Conservation (phyloP, 2,329 filamentous ascomycete genomes). For the Nigrospora osmanthi region DNA sequence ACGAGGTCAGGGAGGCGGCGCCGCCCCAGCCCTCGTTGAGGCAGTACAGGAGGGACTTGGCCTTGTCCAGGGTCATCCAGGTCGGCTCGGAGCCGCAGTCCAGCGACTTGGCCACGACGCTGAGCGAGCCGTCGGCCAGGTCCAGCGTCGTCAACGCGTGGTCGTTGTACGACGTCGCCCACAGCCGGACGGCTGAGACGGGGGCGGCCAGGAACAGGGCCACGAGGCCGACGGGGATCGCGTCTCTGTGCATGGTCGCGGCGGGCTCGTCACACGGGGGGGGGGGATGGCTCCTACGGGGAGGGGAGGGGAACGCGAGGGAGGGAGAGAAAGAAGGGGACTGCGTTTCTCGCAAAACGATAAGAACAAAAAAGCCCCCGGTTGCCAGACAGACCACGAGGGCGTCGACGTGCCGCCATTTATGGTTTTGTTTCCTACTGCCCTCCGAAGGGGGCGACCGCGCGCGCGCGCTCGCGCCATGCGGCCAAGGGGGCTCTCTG, state of each 20-base stretch:
- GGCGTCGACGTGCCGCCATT: too few relatives aligned
- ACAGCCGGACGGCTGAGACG: background rate
- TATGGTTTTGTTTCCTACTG: too few relatives aligned
- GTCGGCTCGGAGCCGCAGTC: slow-evolving; percentile 44
- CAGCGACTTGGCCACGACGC: background rate
- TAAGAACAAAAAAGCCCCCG: too few relatives aligned
- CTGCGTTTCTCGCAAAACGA: too few relatives aligned
- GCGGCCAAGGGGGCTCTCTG: too few relatives aligned
- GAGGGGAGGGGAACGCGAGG: too few relatives aligned
- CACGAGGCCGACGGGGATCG: background rate
- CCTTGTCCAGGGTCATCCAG: slow-evolving; percentile 48
- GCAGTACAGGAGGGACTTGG: slow-evolving; percentile 43
- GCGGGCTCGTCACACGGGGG: too few relatives aligned
- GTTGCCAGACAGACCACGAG: too few relatives aligned
- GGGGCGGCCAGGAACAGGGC: background rate
- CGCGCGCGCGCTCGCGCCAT: too few relatives aligned
- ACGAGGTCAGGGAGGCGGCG: slow-evolving; percentile 34
- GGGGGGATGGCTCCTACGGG: background rate
- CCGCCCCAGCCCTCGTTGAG: slow-evolving; percentile 43
- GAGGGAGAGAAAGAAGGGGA: too few relatives aligned
- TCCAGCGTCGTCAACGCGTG: background rate
- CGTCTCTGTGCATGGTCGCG: background rate
- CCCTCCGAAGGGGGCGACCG: too few relatives aligned
- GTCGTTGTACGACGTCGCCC: slow-evolving; percentile 1
- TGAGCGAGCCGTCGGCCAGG: background rate